These are phyloP conservation scores for Ceriops decandra DNA, from an alignment of 345 rosid species.

Conservation along the genomic window DNA sequence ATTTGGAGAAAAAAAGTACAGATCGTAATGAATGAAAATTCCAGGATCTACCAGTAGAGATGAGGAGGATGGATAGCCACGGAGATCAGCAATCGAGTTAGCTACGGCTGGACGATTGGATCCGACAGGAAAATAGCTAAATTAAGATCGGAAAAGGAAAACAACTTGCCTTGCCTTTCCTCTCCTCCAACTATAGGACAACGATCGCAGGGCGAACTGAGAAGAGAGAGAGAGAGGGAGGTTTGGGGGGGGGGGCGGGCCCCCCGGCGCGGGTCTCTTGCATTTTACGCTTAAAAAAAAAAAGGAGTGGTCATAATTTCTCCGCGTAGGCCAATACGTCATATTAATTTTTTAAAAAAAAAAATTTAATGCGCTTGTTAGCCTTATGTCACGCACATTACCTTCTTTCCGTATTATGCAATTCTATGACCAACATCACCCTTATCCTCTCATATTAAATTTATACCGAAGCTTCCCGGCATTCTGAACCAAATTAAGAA, in stretches of 20 bases:
- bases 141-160: background rate
- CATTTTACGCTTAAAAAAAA: background rate
- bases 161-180: background rate
- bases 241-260: too few relatives aligned
- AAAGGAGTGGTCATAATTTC: background rate
- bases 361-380: too few relatives aligned
- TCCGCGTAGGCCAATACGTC: background rate
- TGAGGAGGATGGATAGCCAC: background rate
- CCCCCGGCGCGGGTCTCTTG: too few relatives aligned
- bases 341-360: too few relatives aligned
- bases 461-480: too few relatives aligned
- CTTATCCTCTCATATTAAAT: too few relatives aligned
- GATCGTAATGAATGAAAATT: background rate
- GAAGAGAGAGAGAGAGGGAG: background rate
- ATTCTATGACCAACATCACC: too few relatives aligned
- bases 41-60: background rate
- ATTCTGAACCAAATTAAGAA: too few relatives aligned
- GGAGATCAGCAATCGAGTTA: background rate
- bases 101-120: background rate
- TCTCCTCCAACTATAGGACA: too few relatives aligned
- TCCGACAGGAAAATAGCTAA: background rate
- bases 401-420: too few relatives aligned
- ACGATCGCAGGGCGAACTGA: too few relatives aligned
- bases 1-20: background rate
- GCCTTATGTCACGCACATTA: too few relatives aligned